Base-by-base conservation (phyloP, 2,329 filamentous ascomycete species). In the Dothideomycetes sp. region DNA sequence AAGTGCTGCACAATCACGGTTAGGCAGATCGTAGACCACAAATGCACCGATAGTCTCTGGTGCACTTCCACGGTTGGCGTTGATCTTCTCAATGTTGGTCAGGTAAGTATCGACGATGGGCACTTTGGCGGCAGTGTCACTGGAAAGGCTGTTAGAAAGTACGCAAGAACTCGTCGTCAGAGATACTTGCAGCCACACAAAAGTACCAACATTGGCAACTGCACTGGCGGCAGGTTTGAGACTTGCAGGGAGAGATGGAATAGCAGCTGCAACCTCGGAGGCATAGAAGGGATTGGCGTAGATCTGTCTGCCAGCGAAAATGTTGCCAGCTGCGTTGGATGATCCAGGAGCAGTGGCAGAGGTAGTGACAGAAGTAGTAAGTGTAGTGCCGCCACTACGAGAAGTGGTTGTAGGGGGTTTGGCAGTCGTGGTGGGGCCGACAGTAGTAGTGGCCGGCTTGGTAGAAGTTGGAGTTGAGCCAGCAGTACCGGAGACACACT, bases 21-120 rank as follows among this genome's bases (percentile, higher is more conserved):
- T 74, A 31, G 76, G 76, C 10, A 80, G 61, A 54, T 80, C 71
- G 57, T 80, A 80, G 40, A 80, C 71, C 41, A 80, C 76, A 39
- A 79, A 71, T 2, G 64, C 65, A 13, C 65, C 68, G 13, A 68
- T 64, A 43, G 68, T 53, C 3, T 64, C 62, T 23, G 65, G 63
- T 37, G 55, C 67, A 6, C 67, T 66, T n/a, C 69, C 69, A 19
- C 37, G 33, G 18, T 63, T 66, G 18, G 55, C 59, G 43, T 74
- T 73, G 48, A 65, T 53, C 25, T 59, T 51, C 46, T 65, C 55
- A 50, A 73, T 71, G 33, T 71, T 64, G 4, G 55, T 56, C 13
- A 72, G 58, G 49, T 66, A 71, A 0, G 61, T 62, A 3, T 61
- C 65, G 58, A 74, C 65, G 1, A 19, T 31, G n/a, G 36, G 36